phyloP scores from a whole-genome alignment of 495 filamentous ascomycete genomes.

The Hyphodiscus hymeniophilus region DNA sequence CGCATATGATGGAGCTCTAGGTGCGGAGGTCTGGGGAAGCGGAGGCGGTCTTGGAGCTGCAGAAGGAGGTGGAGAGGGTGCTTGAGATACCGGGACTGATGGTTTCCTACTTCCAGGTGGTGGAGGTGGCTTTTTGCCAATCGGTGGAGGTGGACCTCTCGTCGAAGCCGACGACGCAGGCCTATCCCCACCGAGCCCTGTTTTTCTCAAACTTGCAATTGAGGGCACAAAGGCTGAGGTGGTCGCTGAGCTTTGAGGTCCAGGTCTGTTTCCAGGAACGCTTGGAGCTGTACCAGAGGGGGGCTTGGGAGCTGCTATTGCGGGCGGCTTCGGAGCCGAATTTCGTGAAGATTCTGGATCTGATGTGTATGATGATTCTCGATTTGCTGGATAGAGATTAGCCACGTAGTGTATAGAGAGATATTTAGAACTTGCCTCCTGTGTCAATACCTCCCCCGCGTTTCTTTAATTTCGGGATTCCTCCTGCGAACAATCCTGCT shows the following conservation, averaged over 20 bases:
- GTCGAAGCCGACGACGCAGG: slow-evolving; percentile 42
- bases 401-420: slow-evolving; percentile 4
- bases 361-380: slow-evolving; percentile 63
- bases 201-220: slow-evolving; percentile 53
- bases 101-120: slow-evolving; percentile 62
- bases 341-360: slow-evolving; percentile 61
- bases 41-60: slow-evolving; percentile 33
- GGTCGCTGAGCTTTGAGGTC: slow-evolving; percentile 13
- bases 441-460: slow-evolving; percentile 81
- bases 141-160: slow-evolving; percentile 45
- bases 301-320: slow-evolving; percentile 51
- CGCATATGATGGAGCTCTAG: slow-evolving; percentile 42
- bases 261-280: slow-evolving; percentile 33
- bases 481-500: slow-evolving; percentile 83
- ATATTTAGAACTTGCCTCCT: slow-evolving; percentile 44
- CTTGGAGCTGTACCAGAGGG: slow-evolving; percentile 52
- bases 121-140: slow-evolving; percentile 63
- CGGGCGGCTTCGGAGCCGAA: slow-evolving; percentile 51
- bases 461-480: slow-evolving; percentile 91
- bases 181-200: slow-evolving; percentile 41
- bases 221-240: slow-evolving; percentile 42
- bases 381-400: slow-evolving; percentile 46
- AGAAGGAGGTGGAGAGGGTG: slow-evolving; percentile 34
- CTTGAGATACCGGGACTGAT: slow-evolving; percentile 33
- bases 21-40: slow-evolving; percentile 34